A percentile compares a stretch with the other conserved stretches of the same genome.
Conservation (phyloP, 148 eudicot species). For the Silene conica region DNA sequence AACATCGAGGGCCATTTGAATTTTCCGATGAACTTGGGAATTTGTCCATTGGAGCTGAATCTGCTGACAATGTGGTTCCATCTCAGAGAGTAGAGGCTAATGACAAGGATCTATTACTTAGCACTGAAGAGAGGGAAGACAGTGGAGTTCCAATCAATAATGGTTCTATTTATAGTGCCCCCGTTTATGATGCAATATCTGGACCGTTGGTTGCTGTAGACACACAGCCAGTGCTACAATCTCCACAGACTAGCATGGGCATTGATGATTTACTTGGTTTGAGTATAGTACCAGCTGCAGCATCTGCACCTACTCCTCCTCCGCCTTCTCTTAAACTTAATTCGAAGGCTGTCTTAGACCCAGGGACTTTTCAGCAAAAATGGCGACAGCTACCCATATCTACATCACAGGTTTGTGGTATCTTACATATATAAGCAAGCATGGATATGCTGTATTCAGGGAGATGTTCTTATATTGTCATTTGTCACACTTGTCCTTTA, state of each 20-base stretch:
- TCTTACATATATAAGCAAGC: background rate
- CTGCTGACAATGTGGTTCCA: conserved; percentile 41
- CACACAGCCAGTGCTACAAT: conserved; percentile 34
- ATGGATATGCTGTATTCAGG: background rate
- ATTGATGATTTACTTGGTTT: conserved; percentile 92
- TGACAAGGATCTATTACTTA: conserved; percentile 81
- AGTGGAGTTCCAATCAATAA: conserved; percentile 41
- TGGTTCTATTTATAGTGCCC: conserved; percentile 63
- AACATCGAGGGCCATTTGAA: conserved; percentile 92
- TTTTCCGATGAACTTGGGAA: conserved; percentile 79
- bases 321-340: conserved; percentile 58
- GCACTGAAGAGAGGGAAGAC: conserved; percentile 80
- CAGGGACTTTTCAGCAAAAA: conserved; percentile 90
- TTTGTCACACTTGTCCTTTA: background rate
- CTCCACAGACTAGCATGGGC: conserved; percentile 56
- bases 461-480: background rate
- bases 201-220: conserved; percentile 38
- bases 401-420: conserved; percentile 59
- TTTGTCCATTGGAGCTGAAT: conserved; percentile 62
- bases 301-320: conserved; percentile 33
- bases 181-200: conserved; percentile 58
- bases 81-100: conserved; percentile 77
- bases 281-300: conserved; percentile 40
- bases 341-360: conserved; percentile 75
- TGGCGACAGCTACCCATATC: conserved; percentile 90